Conservation (phyloP, 768 basidiomycete genomes). For the Boletus rubescentipes region DNA sequence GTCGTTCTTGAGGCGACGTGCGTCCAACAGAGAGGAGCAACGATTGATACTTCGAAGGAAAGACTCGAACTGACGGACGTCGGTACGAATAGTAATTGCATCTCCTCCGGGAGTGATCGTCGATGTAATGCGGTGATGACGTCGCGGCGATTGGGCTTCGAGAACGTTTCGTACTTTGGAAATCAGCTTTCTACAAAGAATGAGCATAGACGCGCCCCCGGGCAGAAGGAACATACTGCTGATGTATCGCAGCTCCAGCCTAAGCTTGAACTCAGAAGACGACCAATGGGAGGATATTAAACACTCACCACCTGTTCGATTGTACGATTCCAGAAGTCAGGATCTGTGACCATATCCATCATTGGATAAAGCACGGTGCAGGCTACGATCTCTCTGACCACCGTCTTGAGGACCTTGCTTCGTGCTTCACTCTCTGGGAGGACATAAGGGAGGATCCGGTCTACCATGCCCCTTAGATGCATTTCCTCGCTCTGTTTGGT, state of each 20-base stretch:
- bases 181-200: constrained; percentile 63
- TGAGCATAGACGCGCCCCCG: constrained; percentile 9
- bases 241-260: constrained; percentile 70
- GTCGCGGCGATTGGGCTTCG: constrained; percentile 72
- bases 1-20: constrained; percentile 87
- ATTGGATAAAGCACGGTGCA: constrained; percentile 83
- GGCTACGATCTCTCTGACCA: constrained; percentile 78
- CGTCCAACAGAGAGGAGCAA: constrained; percentile 83
- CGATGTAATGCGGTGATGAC: constrained; percentile 43
- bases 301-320: constrained; percentile 86
- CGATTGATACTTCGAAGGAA: constrained; percentile 85
- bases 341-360: constrained; percentile 91
- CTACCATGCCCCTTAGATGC: constrained; percentile 73
- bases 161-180: constrained; percentile 84
- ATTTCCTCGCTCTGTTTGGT: constrained; percentile 88
- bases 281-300: background rate
- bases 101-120: constrained; percentile 50
- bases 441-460: constrained; percentile 66
- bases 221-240: constrained; percentile 46
- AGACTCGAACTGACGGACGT: constrained; percentile 82
- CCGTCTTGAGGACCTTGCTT: constrained; percentile 69
- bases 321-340: constrained; percentile 94
- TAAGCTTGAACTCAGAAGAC: constrained; percentile 23
- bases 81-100: constrained; percentile 79
- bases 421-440: constrained; percentile 73